Conservation (phyloP, 768 basidiomycete genomes). For the Lentinula lateritia region DNA sequence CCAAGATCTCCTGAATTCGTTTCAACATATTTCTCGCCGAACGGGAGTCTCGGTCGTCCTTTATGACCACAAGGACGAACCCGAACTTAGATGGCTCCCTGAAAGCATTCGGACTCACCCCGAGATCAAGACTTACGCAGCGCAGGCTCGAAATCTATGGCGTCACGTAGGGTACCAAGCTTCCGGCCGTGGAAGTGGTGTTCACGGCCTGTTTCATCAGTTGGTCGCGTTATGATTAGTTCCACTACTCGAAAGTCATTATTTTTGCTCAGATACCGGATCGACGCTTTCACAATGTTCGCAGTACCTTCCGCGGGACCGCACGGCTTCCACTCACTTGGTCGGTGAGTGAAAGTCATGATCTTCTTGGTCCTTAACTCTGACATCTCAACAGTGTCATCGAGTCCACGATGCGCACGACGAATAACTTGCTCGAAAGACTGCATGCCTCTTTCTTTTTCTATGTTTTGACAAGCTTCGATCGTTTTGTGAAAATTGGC, state of each 20-base stretch:
- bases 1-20: conserved; percentile 88
- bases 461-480: conserved; percentile 65
- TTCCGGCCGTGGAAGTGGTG: conserved; percentile 76
- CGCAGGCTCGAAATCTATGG: conserved; percentile 60
- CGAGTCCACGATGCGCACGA: conserved; percentile 84
- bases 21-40: conserved; percentile 63
- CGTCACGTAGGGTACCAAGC: conserved; percentile 73
- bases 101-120: conserved; percentile 31
- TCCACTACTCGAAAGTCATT: conserved; percentile 1
- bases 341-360: conserved; percentile 49
- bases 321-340: conserved; percentile 92
- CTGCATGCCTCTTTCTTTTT: conserved; percentile 98
- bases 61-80: conserved; percentile 56
- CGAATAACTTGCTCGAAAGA: conserved; percentile 92
- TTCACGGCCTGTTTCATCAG: conserved; percentile 89
- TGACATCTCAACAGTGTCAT: conserved; percentile 44
- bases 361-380: conserved; percentile 5
- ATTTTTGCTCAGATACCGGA: conserved; percentile 61
- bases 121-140: conserved; percentile 45
- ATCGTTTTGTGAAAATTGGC: conserved; percentile 83
- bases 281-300: conserved; percentile 91
- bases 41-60: conserved; percentile 74
- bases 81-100: conserved; percentile 41
- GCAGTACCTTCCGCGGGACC: conserved; percentile 85
- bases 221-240: conserved; percentile 25